phyloP scores from a whole-genome alignment of 2,329 filamentous ascomycete genomes.

The Ilyonectria robusta region DNA sequence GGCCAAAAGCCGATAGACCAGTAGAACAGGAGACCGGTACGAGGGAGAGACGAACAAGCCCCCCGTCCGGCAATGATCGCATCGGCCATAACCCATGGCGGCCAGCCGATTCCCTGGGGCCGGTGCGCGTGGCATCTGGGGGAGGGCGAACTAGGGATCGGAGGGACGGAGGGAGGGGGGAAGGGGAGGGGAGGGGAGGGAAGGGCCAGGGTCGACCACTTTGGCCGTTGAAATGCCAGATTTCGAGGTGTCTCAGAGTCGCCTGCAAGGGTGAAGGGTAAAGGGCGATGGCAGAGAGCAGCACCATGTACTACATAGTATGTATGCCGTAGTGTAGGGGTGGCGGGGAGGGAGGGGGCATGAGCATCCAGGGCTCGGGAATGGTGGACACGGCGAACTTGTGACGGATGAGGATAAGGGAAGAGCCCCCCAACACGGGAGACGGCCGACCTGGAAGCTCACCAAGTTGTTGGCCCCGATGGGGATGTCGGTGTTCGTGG shows the following conservation, averaged over 20 bases:
- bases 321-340: background rate
- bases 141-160: constrained; percentile 34
- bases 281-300: constrained; percentile 47
- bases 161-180: background rate
- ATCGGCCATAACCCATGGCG: constrained; percentile 32
- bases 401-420: constrained; percentile 29
- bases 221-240: constrained; percentile 50
- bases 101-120: constrained; percentile 28
- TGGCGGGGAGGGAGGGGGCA: constrained; percentile 25
- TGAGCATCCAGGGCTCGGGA: constrained; percentile 43
- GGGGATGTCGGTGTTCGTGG: constrained; percentile 18
- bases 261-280: constrained; percentile 45
- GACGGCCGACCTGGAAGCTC: constrained; percentile 23
- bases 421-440: constrained; percentile 20
- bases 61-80: constrained; percentile 35
- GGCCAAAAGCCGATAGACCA: constrained; percentile 35
- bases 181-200: background rate
- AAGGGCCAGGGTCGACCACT: constrained; percentile 27
- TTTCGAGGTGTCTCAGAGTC: constrained; percentile 47
- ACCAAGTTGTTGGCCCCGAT: constrained; percentile 37
- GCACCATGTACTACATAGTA: background rate
- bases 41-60: background rate
- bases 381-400: constrained; percentile 45
- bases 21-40: constrained; percentile 24
- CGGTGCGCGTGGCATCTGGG: constrained; percentile 34